phyloP scores from a whole-genome alignment of 2,329 filamentous ascomycete species.

The Conoideocrella luteorostrata region DNA sequence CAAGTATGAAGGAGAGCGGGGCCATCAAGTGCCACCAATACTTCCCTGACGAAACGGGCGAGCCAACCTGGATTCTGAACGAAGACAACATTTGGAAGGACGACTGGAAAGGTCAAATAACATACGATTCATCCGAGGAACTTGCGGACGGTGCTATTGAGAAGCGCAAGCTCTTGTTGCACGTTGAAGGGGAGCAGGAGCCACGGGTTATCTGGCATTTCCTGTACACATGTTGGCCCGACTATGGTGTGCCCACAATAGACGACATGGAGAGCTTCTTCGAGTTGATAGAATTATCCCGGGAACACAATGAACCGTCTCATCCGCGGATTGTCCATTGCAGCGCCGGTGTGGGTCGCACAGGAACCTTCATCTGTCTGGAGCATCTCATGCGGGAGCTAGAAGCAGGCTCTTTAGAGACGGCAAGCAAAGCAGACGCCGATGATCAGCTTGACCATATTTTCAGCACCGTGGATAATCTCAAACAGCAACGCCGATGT shows the following conservation, averaged over 20 bases:
- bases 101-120: constrained; percentile 62
- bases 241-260: constrained; percentile 74
- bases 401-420: constrained; percentile 61
- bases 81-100: constrained; percentile 59
- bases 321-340: constrained; percentile 75
- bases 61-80: constrained; percentile 52
- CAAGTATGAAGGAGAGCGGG: constrained; percentile 72
- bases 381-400: constrained; percentile 85
- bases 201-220: constrained; percentile 71
- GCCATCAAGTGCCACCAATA: constrained; percentile 86
- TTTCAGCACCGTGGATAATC: constrained; percentile 68
- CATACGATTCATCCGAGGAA: constrained; percentile 57
- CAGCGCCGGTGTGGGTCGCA: constrained; percentile 89
- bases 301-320: constrained; percentile 45
- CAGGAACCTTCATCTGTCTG: constrained; percentile 92
- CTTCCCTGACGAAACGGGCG: constrained; percentile 58
- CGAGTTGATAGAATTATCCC: constrained; percentile 61
- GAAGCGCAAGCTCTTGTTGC: constrained; percentile 64
- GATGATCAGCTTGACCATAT: constrained; percentile 53
- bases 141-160: constrained; percentile 55
- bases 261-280: constrained; percentile 63
- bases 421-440: constrained; percentile 30
- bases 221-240: constrained; percentile 82
- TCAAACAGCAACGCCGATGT: constrained; percentile 82
- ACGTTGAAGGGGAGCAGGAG: constrained; percentile 37